Percentiles rank a stretch among this genome's conserved stretches.
phyloP scores from a whole-genome alignment of 176 grass and related monocot genomes.

The Phoenix roebelenii region DNA sequence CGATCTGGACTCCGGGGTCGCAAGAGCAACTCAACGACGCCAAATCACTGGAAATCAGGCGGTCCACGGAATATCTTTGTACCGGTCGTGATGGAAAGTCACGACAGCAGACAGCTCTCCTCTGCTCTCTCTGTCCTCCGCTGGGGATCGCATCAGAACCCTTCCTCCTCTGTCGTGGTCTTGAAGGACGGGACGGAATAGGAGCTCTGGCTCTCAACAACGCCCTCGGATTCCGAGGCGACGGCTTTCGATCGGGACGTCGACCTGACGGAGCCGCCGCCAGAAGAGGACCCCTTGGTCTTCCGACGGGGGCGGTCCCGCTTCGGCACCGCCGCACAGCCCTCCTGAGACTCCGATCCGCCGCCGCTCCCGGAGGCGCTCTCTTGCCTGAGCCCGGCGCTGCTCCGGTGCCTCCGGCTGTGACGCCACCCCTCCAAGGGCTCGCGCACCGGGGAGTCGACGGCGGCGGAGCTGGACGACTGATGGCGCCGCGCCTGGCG shows the following conservation, averaged over 20 bases:
- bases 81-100: too few species aligned
- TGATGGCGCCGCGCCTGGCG: conserved; percentile 8
- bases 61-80: too few species aligned
- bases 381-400: neutral
- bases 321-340: conserved; percentile 16
- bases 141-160: conserved; percentile 8
- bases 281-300: conserved; percentile 19
- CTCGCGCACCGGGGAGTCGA: neutral
- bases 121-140: too few species aligned
- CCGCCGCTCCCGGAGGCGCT: neutral
- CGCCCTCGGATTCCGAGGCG: conserved; percentile 13
- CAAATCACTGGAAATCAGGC: too few species aligned
- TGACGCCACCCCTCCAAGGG: conserved; percentile 2
- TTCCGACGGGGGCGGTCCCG: conserved; percentile 16
- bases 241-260: neutral
- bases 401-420: conserved; percentile 12
- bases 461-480: neutral
- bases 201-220: neutral
- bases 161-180: conserved; percentile 9
- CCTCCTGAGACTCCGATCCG: neutral
- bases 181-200: neutral
- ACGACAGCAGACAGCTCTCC: too few species aligned
- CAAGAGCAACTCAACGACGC: too few species aligned
- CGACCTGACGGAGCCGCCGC: conserved; percentile 10
- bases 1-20: too few species aligned